phyloP scores from a whole-genome alignment of 176 grass and related monocot genomes.

The Stipa capillata region DNA sequence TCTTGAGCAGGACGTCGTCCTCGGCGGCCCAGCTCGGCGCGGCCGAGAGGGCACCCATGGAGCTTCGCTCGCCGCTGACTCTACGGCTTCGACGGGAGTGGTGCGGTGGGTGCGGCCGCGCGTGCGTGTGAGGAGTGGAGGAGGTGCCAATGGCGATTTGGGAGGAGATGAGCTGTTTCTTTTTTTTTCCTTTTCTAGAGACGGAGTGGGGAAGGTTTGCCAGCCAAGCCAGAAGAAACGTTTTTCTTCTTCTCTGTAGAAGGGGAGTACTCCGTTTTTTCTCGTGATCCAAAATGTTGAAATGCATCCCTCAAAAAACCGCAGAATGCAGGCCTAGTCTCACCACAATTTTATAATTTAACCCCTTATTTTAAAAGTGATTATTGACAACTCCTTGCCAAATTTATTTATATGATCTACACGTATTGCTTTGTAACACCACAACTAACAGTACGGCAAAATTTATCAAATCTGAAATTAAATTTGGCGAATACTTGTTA shows the following conservation, averaged over 20 bases:
- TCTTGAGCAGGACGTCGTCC: conserved; percentile 52
- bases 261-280: too few relatives aligned
- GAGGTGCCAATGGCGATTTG: neutral
- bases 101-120: neutral
- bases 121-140: neutral
- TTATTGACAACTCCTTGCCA: too few relatives aligned
- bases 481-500: too few relatives aligned
- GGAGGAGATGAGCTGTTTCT: neutral
- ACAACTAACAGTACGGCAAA: too few relatives aligned
- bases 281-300: too few relatives aligned
- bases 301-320: too few relatives aligned
- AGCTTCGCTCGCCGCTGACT: neutral
- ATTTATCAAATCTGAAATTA: too few relatives aligned
- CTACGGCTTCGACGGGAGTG: neutral
- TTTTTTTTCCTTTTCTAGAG: neutral
- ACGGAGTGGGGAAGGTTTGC: neutral
- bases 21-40: conserved; percentile 30
- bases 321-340: too few relatives aligned
- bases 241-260: neutral
- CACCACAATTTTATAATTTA: too few relatives aligned
- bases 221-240: neutral
- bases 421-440: too few relatives aligned
- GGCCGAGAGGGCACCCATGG: conserved; percentile 21
- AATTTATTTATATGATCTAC: too few relatives aligned
- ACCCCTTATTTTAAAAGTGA: too few relatives aligned